Conservation (phyloP, 306 rosid genomes). For the Potentilla sterilis region DNA sequence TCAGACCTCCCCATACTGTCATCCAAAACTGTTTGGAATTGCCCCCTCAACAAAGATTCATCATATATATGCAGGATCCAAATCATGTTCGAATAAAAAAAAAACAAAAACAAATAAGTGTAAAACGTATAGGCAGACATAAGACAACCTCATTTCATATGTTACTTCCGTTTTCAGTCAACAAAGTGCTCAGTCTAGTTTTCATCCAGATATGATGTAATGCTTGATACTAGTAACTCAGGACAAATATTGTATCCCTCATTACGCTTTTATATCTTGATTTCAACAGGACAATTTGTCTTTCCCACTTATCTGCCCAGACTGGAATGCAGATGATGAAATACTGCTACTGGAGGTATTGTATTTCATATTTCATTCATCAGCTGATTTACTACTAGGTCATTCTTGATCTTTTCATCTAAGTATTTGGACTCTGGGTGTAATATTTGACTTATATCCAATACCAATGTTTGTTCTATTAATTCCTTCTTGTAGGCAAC, state of each 20-base stretch:
- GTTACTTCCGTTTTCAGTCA: neutral
- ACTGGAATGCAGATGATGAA: constrained; percentile 99
- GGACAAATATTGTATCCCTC: constrained; percentile 3
- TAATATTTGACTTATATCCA: constrained; percentile 1
- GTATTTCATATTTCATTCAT: constrained; percentile 21
- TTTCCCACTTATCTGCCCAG: constrained; percentile 91
- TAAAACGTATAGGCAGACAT: neutral
- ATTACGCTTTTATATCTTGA: constrained; percentile 22
- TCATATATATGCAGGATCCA: neutral
- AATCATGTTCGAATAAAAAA: neutral
- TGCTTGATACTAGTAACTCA: neutral
- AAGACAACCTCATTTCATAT: neutral
- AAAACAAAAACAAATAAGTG: neutral
- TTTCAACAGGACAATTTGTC: constrained; percentile 81
- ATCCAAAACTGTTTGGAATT: neutral
- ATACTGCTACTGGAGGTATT: constrained; percentile 90
- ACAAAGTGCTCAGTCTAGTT: constrained; percentile 12
- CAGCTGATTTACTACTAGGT: constrained; percentile 12
- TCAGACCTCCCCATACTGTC: neutral
- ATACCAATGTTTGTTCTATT: constrained; percentile 18
- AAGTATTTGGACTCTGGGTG: constrained; percentile 17
- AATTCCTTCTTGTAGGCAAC: constrained; percentile 55
- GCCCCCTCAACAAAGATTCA: neutral
- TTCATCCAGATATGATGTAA: neutral
- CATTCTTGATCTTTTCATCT: constrained; percentile 9